Conservation (phyloP, 768 basidiomycete species). For the Leccinellum luteum region DNA sequence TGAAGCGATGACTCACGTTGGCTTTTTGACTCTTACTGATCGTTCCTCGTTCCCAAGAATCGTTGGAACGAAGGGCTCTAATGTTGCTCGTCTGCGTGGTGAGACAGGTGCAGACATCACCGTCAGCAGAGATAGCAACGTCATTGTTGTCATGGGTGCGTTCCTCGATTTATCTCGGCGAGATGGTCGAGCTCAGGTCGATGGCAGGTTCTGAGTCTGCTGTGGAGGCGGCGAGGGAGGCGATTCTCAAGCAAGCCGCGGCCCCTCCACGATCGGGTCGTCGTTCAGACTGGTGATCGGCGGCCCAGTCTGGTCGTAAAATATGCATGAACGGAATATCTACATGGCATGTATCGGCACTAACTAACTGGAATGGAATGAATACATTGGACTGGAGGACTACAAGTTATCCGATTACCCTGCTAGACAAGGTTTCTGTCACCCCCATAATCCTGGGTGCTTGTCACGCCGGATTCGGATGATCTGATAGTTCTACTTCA, state of each 20-base stretch:
- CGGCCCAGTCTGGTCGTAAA: neutral
- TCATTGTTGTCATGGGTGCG: constrained; percentile 82
- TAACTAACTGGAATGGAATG: constrained; percentile 15
- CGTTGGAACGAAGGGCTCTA: constrained; percentile 88
- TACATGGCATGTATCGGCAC: constrained; percentile 27
- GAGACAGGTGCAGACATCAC: constrained; percentile 93
- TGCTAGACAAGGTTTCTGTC: too few relatives aligned
- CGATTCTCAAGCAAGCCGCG: constrained; percentile 61
- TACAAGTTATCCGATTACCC: too few relatives aligned
- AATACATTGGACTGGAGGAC: too few relatives aligned
- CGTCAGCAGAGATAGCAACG: constrained; percentile 83
- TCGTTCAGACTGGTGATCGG: constrained; percentile 8
- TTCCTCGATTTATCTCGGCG: neutral
- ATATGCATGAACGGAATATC: constrained; percentile 12
- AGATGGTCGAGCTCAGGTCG: constrained; percentile 5
- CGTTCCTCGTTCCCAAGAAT: constrained; percentile 89
- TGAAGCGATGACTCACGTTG: constrained; percentile 70
- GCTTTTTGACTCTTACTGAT: constrained; percentile 80
- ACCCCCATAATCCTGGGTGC: too few relatives aligned
- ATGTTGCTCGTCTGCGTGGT: constrained; percentile 80
- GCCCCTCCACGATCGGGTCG: constrained; percentile 24
- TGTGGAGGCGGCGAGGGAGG: constrained; percentile 71
- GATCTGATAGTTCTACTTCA: too few relatives aligned
- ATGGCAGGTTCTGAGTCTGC: constrained; percentile 62
- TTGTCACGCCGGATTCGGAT: too few relatives aligned